phyloP scores from a whole-genome alignment of 441 rosid species.

The Adansonia rubrostipa region DNA sequence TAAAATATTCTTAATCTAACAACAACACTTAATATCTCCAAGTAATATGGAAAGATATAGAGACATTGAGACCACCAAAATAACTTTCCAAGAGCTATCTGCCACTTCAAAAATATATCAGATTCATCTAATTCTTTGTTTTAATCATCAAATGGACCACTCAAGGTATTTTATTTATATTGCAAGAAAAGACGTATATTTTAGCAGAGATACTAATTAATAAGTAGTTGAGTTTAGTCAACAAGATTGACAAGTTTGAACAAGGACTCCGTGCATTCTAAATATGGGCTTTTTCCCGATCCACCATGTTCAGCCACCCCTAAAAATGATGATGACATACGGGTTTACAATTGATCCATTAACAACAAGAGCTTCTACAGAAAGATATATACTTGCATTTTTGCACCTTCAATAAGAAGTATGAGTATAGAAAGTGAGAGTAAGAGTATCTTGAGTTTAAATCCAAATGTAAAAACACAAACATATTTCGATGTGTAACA shows the following conservation, averaged over 20 bases:
- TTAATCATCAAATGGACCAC: no score
- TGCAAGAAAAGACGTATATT: no score
- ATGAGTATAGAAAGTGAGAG: background rate
- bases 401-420: background rate
- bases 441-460: background rate
- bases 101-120: no score
- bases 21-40: constrained; percentile 21
- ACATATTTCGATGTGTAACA: background rate
- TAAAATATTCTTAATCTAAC: constrained; percentile 14
- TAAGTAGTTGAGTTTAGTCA: background rate
- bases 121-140: no score
- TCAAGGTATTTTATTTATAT: no score
- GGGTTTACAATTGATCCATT: background rate
- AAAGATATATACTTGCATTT: background rate
- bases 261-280: background rate
- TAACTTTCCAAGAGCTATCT: constrained; percentile 18
- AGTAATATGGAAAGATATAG: constrained; percentile 11
- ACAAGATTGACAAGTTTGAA: background rate
- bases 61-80: constrained; percentile 9
- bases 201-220: no score
- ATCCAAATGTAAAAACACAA: constrained; percentile 9
- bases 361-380: background rate
- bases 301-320: constrained; percentile 8
- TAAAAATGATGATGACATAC: background rate
- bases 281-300: background rate